Percentiles rank a stretch among this genome's conserved stretches.
These are phyloP conservation scores for Secale cereale DNA, from an alignment of 176 grass and related monocot species.

Conservation along the genomic window DNA sequence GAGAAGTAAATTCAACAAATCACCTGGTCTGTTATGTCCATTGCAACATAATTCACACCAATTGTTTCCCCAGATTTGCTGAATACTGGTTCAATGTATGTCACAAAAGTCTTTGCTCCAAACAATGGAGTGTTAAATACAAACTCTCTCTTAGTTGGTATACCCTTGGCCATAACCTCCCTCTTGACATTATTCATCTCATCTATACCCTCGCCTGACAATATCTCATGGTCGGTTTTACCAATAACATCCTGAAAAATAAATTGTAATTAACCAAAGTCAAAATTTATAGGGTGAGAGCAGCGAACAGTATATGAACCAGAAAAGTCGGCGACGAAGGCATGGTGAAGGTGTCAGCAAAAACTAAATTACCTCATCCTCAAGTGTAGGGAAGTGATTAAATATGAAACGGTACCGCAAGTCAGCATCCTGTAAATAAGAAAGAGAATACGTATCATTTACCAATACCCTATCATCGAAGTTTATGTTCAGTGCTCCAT, in stretches of 20 bases:
- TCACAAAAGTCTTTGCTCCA: slow-evolving; percentile 89
- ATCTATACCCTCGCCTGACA: slow-evolving; percentile 69
- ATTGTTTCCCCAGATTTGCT: slow-evolving; percentile 67
- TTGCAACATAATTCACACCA: slow-evolving; percentile 90
- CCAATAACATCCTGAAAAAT: slow-evolving; percentile 88
- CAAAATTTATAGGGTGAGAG: slow-evolving; percentile 6
- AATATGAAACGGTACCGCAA: slow-evolving; percentile 96
- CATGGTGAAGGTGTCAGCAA: not conserved
- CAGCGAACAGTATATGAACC: slow-evolving; percentile 7
- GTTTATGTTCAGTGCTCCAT: not conserved
- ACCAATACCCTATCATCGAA: slow-evolving; percentile 6
- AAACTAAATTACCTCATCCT: slow-evolving; percentile 69
- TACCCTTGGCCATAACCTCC: slow-evolving; percentile 63
- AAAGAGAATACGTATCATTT: slow-evolving; percentile 1
- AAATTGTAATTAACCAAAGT: slow-evolving; percentile 14
- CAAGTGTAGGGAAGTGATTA: slow-evolving; percentile 92
- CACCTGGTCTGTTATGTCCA: slow-evolving; percentile 95
- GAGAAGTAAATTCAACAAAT: slow-evolving; percentile 16
- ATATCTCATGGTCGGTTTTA: slow-evolving; percentile 91
- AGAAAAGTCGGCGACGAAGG: not conserved
- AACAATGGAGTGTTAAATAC: slow-evolving; percentile 76
- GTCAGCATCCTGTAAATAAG: slow-evolving; percentile 68
- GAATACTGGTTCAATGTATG: slow-evolving; percentile 89
- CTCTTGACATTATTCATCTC: slow-evolving; percentile 83
- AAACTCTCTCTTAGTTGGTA: slow-evolving; percentile 81